Evolutionary conservation across 495 filamentous ascomycete species (phyloP).

Genomic region (Tetracladium setigerum): DNA sequence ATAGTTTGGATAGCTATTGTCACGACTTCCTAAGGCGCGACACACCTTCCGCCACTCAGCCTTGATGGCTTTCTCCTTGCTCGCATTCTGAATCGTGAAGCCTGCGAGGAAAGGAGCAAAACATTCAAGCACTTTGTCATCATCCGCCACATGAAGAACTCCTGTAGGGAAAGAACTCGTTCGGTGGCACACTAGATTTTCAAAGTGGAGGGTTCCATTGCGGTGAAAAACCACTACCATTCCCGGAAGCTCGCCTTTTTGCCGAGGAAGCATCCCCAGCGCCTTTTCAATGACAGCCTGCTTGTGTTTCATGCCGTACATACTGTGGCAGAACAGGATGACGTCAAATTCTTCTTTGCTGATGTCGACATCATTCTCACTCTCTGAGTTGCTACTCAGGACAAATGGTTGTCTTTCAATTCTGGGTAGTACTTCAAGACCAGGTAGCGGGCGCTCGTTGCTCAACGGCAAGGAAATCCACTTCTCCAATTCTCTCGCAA

Average conservation of each 20-base stretch:
- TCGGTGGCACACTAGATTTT: constrained; percentile 44
- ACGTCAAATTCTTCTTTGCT: constrained; percentile 42
- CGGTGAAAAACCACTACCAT: constrained; percentile 52
- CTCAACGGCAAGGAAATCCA: constrained; percentile 33
- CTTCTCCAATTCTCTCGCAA: constrained; percentile 39
- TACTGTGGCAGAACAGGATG: constrained; percentile 57
- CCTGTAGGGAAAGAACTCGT: constrained; percentile 45
- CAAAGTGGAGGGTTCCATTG: constrained; percentile 32
- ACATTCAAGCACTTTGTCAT: constrained; percentile 39
- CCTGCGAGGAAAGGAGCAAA: constrained; percentile 50
- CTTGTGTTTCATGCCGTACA: constrained; percentile 54
- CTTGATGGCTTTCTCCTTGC: constrained; percentile 29
- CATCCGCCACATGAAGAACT: constrained; percentile 35
- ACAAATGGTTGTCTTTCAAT: constrained; percentile 41
- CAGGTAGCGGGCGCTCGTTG: constrained; percentile 38
- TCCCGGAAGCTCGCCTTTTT: constrained; percentile 34
- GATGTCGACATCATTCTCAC: constrained; percentile 20
- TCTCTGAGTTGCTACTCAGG: constrained; percentile 23
- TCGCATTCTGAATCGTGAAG: constrained; percentile 31
- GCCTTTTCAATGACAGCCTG: constrained; percentile 37
- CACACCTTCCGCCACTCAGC: constrained; percentile 44
- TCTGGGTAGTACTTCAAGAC: constrained; percentile 33
- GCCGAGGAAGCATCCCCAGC: constrained; percentile 42
- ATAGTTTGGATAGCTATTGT: constrained; percentile 30
- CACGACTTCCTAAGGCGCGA: constrained; percentile 38